These are phyloP conservation scores for Scheffersomyces segobiensis DNA, from an alignment of 1,139 yeast species.

Conservation along the genomic window DNA sequence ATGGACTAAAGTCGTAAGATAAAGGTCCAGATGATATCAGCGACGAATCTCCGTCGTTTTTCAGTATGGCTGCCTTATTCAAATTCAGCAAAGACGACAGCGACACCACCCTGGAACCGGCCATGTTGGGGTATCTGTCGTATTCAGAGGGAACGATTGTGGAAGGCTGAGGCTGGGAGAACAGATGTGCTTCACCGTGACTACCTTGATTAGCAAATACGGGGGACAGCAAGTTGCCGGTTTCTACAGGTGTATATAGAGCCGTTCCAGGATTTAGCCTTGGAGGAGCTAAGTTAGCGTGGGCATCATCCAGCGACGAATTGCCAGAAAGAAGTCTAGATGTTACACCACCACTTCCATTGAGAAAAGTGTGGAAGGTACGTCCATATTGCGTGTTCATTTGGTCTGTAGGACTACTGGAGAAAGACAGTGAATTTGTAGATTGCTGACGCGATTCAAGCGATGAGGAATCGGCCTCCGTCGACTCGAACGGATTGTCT, in stretches of 20 bases:
- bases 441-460: conserved; percentile 14
- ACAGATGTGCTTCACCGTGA: not conserved
- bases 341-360: conserved; percentile 41
- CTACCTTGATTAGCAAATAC: not conserved
- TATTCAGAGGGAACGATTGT: conserved; percentile 45
- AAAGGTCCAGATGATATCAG: conserved; percentile 14
- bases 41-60: conserved; percentile 12
- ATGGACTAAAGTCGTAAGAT: conserved; percentile 22
- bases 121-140: conserved; percentile 58
- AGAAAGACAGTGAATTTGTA: conserved; percentile 6
- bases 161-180: not conserved
- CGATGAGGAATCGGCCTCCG: conserved; percentile 12
- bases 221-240: not conserved
- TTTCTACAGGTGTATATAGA: not conserved
- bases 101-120: conserved; percentile 50
- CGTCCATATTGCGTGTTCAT: conserved; percentile 31
- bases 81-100: conserved; percentile 34
- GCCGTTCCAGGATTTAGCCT: conserved; percentile 1
- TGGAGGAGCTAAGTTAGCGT: not conserved
- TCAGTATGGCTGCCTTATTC: conserved; percentile 5
- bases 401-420: conserved; percentile 21
- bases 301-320: conserved; percentile 23
- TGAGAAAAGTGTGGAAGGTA: conserved; percentile 45
- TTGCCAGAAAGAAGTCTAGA: conserved; percentile 37
- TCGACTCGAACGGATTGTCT: conserved; percentile 12